A percentile compares a stretch with the other conserved stretches of the same genome.
Conservation (phyloP, 2,329 filamentous ascomycete genomes). For the Thermomyces lanuginosus region DNA sequence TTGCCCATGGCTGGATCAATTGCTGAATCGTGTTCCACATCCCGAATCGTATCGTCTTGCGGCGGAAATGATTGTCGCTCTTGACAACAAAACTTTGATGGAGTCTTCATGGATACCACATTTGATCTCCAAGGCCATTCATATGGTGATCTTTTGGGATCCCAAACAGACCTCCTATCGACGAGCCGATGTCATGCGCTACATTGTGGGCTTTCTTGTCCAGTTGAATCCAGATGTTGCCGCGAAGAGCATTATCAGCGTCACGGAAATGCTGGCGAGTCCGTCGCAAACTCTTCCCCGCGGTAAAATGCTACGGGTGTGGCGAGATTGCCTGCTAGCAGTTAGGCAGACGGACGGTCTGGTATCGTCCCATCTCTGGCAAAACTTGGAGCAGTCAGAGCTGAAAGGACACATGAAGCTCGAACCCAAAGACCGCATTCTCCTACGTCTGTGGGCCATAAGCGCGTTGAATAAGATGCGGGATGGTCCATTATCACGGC, state of each 20-base stretch:
- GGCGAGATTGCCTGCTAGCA: slow-evolving; percentile 14
- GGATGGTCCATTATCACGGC: slow-evolving; percentile 10
- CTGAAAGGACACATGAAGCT: slow-evolving; percentile 3
- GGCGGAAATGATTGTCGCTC: too few species aligned
- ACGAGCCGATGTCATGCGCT: slow-evolving; percentile 5
- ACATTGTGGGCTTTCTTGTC: slow-evolving; percentile 10
- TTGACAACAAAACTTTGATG: too few species aligned
- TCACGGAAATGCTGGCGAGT: slow-evolving; percentile 17
- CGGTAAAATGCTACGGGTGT: slow-evolving; percentile 13
- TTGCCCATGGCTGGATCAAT: slow-evolving; percentile 17
- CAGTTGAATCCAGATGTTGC: slow-evolving; percentile 12
- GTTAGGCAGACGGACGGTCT: slow-evolving; percentile 10
- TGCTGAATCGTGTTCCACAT: too few species aligned
- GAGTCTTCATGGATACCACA: too few species aligned
- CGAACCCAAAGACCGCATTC: slow-evolving; percentile 12
- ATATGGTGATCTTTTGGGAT: neutral
- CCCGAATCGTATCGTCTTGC: too few species aligned
- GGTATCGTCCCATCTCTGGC: slow-evolving; percentile 13
- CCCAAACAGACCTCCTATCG: slow-evolving; percentile 1
- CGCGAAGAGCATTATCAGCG: slow-evolving; percentile 14
- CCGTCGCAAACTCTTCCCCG: slow-evolving; percentile 7
- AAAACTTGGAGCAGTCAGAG: slow-evolving; percentile 7
- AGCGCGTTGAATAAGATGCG: slow-evolving; percentile 12
- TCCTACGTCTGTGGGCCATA: slow-evolving; percentile 20
- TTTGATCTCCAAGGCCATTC: too few species aligned